Conservation (phyloP, 805 yeast species). For the Candida ovalis region DNA sequence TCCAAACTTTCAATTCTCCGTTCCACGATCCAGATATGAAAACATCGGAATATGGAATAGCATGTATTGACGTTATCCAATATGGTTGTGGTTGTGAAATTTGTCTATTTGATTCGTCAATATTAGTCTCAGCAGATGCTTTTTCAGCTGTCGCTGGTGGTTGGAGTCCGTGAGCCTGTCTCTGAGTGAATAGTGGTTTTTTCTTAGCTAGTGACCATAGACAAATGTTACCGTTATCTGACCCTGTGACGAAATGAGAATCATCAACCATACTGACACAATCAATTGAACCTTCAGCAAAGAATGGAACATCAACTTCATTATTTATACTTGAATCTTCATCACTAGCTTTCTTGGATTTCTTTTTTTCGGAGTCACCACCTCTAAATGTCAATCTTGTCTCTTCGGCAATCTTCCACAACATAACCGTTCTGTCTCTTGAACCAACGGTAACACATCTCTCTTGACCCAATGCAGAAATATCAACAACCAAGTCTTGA, state of each 20-base stretch:
- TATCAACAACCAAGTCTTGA: conserved; percentile 83
- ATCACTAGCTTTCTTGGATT: conserved; percentile 28
- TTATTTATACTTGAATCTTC: conserved; percentile 10
- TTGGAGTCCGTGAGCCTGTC: conserved; percentile 74
- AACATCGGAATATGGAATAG: conserved; percentile 80
- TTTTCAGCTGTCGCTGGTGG: conserved; percentile 41
- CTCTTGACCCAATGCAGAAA: conserved; percentile 77
- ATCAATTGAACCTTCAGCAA: conserved; percentile 84
- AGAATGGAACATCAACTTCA: conserved; percentile 32
- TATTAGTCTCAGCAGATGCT: conserved; percentile 49
- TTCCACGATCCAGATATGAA: conserved; percentile 88
- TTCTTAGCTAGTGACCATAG: conserved; percentile 90
- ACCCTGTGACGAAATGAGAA: conserved; percentile 88
- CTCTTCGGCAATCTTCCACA: conserved; percentile 97
- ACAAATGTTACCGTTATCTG: conserved; percentile 88
- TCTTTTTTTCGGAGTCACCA: conserved; percentile 57
- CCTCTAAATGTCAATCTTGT: conserved; percentile 91
- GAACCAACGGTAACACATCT: conserved; percentile 95
- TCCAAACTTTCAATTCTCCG: conserved; percentile 79
- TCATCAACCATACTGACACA: conserved; percentile 90
- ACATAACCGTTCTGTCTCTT: conserved; percentile 90
- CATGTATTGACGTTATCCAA: conserved; percentile 78
- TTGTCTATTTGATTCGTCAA: conserved; percentile 38
- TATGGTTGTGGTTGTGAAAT: conserved; percentile 76
- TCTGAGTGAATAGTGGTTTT: conserved; percentile 69